Evolutionary conservation across 192 early-diverging fungal genomes (phyloP).

Genomic region (Podila clonocystis): DNA sequence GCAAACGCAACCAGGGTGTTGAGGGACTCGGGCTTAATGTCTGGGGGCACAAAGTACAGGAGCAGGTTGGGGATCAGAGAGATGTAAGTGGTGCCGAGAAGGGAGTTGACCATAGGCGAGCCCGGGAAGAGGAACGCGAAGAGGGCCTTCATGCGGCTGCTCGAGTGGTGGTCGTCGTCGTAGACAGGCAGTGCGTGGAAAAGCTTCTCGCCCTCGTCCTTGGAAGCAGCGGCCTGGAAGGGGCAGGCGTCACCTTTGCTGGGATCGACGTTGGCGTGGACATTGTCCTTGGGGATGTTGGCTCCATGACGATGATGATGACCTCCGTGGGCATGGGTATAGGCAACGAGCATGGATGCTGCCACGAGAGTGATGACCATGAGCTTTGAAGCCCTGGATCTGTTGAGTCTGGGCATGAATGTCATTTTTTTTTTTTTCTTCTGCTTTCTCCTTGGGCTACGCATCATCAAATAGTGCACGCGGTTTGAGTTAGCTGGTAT

Average conservation of each 20-base stretch:
- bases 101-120: constrained; percentile 66
- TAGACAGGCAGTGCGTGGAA: constrained; percentile 34
- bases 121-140: constrained; percentile 69
- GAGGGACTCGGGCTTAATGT: constrained; percentile 61
- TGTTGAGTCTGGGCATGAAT: constrained; percentile 34
- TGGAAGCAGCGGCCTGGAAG: constrained; percentile 19
- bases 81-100: constrained; percentile 83
- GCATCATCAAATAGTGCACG: too few relatives aligned
- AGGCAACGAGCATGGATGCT: constrained; percentile 13
- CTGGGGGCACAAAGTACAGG: constrained; percentile 81
- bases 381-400: constrained; percentile 26
- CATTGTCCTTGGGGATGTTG: constrained; percentile 30
- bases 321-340: neutral
- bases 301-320: constrained; percentile 6
- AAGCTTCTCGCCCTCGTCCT: constrained; percentile 10
- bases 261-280: constrained; percentile 41
- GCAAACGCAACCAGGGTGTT: constrained; percentile 87
- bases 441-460: neutral
- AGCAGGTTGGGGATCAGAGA: constrained; percentile 85
- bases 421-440: neutral
- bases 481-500: too few relatives aligned
- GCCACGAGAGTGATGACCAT: constrained; percentile 21
- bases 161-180: constrained; percentile 23
- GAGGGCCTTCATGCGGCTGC: constrained; percentile 51
- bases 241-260: constrained; percentile 30